A percentile compares a stretch with the other conserved stretches of the same genome.
Evolutionary conservation across 306 rosid species (phyloP).

Genomic region (cucumber (Cucumis sativus)): Cucumber_9930_V3 NC_026661.2:20016001-20016500

Average conservation of each 20-base stretch:
- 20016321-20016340: slow-evolving; percentile 62
- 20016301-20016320: not conserved
- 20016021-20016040: not conserved
- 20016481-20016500: slow-evolving; percentile 56
- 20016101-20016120: slow-evolving; percentile 26
- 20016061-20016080: not conserved
- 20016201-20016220: slow-evolving; percentile 66
- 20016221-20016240: not conserved
- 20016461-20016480: slow-evolving; percentile 91
- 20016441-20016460: slow-evolving; percentile 51
- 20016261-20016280: too few species aligned
- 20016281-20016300: fast-evolving
- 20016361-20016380: slow-evolving; percentile 91
- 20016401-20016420: slow-evolving; percentile 71
- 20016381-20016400: slow-evolving; percentile 74
- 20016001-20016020: not conserved
- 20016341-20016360: slow-evolving; percentile 52
- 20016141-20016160: slow-evolving; percentile 39
- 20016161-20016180: slow-evolving; percentile 41
- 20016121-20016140: slow-evolving; percentile 51
- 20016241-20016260: not conserved
- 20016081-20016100: not conserved
- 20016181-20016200: slow-evolving; percentile 91
- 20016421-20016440: slow-evolving; percentile 68
- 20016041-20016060: not conserved